Evolutionary conservation across 306 rosid species (phyloP).

Genomic region (Rosa persica): DNA sequence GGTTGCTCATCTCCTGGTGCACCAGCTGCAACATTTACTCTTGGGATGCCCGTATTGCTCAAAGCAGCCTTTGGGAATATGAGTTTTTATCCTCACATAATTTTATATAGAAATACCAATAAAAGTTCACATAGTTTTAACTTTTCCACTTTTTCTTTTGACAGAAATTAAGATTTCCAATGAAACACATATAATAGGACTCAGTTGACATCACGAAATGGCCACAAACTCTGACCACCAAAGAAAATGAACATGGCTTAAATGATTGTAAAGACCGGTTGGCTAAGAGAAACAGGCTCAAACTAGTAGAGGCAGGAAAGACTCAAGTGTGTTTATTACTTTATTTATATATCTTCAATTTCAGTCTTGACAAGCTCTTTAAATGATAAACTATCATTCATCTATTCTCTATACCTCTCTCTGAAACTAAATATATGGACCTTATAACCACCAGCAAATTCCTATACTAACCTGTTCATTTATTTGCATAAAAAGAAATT

Average conservation of each 20-base stretch:
- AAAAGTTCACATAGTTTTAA: neutral
- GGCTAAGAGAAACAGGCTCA: neutral
- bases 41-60: conserved; percentile 60
- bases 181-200: neutral
- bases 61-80: conserved; percentile 13
- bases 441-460: neutral
- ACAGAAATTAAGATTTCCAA: neutral
- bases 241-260: neutral
- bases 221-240: neutral
- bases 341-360: neutral
- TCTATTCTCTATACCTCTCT: neutral
- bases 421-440: neutral
- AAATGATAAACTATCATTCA: neutral
- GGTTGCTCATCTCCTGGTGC: conserved; percentile 61
- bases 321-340: neutral
- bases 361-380: neutral
- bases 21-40: conserved; percentile 58
- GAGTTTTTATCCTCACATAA: neutral
- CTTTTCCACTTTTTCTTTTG: neutral
- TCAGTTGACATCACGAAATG: neutral
- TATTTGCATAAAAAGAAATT: neutral
- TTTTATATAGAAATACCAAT: neutral
- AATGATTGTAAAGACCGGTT: neutral
- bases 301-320: neutral
- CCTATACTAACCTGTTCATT: neutral